A percentile compares a stretch with the other conserved stretches of the same genome.
These are phyloP conservation scores for Ophiostoma ulmi DNA, from an alignment of 2,329 filamentous ascomycete genomes.

Conservation along the genomic window DNA sequence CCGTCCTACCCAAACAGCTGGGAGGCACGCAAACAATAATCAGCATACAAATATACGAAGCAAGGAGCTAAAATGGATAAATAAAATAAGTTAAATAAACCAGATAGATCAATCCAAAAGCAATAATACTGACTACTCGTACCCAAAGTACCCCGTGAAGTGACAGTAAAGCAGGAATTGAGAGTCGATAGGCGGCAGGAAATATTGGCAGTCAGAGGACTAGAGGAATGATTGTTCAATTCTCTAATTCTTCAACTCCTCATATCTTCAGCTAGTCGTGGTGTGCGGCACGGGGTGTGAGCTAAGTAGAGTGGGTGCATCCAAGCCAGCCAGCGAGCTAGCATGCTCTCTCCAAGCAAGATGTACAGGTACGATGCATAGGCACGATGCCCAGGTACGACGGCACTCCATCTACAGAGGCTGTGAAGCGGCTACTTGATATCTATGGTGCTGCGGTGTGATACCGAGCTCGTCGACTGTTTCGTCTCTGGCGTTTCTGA, in stretches of 20 bases:
- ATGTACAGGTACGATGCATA: no score
- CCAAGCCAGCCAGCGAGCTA: background rate
- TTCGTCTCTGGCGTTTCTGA: background rate
- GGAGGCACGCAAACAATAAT: constrained; percentile 11
- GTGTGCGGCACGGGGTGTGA: background rate
- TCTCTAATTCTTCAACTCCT: background rate
- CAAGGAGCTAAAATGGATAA: constrained; percentile 2
- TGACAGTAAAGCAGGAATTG: background rate
- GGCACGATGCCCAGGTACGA: background rate
- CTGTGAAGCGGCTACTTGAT: background rate
- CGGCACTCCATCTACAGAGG: background rate
- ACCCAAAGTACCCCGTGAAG: background rate
- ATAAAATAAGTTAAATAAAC: background rate
- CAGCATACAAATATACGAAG: background rate
- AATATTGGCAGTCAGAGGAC: background rate
- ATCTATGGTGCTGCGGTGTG: background rate
- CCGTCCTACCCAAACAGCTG: constrained; percentile 20
- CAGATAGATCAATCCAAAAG: background rate
- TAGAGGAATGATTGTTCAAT: background rate
- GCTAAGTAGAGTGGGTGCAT: background rate
- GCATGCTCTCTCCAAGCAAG: background rate
- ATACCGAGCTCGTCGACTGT: background rate
- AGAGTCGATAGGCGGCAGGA: background rate
- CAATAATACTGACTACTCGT: background rate
- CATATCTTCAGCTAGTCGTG: background rate